Evolutionary conservation across 805 yeast species (phyloP).

Genomic region (Sugiyamaella boreocaroliniensis): DNA sequence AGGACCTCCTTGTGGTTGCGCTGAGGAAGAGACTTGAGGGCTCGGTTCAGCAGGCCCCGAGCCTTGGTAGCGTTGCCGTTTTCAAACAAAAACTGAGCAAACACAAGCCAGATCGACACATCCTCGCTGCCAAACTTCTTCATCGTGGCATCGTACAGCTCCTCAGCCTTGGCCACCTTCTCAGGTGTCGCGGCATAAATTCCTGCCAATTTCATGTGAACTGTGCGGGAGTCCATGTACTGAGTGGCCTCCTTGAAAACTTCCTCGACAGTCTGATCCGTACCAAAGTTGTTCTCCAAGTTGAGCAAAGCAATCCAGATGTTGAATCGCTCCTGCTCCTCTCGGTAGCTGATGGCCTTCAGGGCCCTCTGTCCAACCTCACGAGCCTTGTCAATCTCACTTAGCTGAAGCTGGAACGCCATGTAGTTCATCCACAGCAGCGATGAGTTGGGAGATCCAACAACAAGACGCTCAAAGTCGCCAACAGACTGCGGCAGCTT

Average conservation of each 20-base stretch:
- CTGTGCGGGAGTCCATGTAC: constrained; percentile 79
- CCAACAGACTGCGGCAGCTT: constrained; percentile 85
- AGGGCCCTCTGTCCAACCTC: constrained; percentile 90
- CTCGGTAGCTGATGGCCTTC: constrained; percentile 81
- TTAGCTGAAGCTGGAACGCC: constrained; percentile 93
- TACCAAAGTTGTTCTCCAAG: constrained; percentile 90
- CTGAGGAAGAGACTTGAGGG: constrained; percentile 63
- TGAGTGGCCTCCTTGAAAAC: constrained; percentile 79
- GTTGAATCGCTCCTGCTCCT: constrained; percentile 86
- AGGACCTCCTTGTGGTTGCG: constrained; percentile 59
- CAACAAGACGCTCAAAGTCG: constrained; percentile 86
- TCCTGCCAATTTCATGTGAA: constrained; percentile 72
- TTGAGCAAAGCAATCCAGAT: constrained; percentile 94
- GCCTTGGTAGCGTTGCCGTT: constrained; percentile 44
- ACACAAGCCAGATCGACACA: constrained; percentile 71
- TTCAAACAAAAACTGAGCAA: constrained; percentile 68
- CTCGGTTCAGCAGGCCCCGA: constrained; percentile 65
- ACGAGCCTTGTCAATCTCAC: constrained; percentile 92
- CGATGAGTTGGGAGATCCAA: constrained; percentile 92
- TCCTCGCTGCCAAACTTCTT: constrained; percentile 73
- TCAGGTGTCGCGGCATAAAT: constrained; percentile 65
- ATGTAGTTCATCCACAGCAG: constrained; percentile 95
- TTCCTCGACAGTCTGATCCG: constrained; percentile 71
- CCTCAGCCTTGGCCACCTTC: constrained; percentile 62
- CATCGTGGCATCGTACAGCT: constrained; percentile 55